Conservation (phyloP, 306 rosid species). For the Vigna hirtella region DNA sequence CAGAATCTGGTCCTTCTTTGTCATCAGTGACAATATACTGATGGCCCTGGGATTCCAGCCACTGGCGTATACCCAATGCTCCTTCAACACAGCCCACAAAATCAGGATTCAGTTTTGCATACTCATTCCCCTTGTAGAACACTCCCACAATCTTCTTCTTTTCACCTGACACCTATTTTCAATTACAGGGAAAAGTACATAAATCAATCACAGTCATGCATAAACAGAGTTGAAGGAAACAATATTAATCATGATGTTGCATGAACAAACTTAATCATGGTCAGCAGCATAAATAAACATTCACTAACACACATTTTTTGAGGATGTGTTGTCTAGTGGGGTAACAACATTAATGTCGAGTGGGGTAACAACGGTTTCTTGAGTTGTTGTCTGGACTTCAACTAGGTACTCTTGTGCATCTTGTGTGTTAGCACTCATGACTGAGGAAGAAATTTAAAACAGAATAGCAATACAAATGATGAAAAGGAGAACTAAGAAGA, state of each 20-base stretch:
- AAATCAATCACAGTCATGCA: not conserved
- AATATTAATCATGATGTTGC: not conserved
- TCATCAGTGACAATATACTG: slow-evolving; percentile 92
- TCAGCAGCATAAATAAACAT: not conserved
- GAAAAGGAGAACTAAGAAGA: not conserved
- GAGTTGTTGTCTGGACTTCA: not conserved
- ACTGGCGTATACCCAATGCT: slow-evolving; percentile 83
- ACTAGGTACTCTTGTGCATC: not conserved
- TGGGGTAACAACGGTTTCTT: not conserved
- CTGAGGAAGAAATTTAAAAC: not conserved
- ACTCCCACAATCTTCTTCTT: slow-evolving; percentile 96
- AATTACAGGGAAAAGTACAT: not conserved
- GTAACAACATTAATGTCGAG: not conserved
- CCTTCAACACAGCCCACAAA: slow-evolving; percentile 92
- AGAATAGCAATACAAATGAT: not conserved
- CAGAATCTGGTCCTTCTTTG: slow-evolving; percentile 85
- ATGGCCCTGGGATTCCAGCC: slow-evolving; percentile 97
- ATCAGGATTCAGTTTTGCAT: slow-evolving; percentile 81
- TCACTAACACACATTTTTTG: not conserved
- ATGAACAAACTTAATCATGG: not conserved
- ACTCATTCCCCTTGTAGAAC: slow-evolving; percentile 89
- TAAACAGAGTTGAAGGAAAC: not conserved
- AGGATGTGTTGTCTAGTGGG: not conserved
- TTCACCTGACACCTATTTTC: slow-evolving; percentile 71
- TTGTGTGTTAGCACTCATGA: not conserved